Conservation (phyloP, 2,329 filamentous ascomycete species). For the Delphinella strobiligena region DNA sequence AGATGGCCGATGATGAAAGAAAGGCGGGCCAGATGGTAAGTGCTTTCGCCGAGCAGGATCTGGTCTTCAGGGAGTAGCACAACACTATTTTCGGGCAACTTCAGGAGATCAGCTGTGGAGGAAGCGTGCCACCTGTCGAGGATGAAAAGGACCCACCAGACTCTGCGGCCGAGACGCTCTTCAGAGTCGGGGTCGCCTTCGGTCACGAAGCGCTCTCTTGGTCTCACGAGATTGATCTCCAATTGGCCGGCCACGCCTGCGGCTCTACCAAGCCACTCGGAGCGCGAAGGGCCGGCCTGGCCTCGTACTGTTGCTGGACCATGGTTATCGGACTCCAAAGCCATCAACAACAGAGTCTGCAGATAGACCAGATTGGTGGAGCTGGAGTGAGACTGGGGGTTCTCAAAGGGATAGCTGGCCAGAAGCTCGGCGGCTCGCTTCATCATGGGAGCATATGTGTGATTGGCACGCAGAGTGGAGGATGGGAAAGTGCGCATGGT, state of each 20-base stretch:
- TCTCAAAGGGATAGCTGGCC: constrained; percentile 33
- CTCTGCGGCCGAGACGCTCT: constrained; percentile 48
- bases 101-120: constrained; percentile 49
- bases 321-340: constrained; percentile 52
- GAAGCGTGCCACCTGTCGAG: constrained; percentile 64
- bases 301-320: constrained; percentile 35
- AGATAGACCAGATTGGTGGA: constrained; percentile 44
- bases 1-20: constrained; percentile 46
- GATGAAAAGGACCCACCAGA: constrained; percentile 62
- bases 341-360: constrained; percentile 54
- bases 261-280: constrained; percentile 50
- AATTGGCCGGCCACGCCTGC: constrained; percentile 54
- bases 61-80: constrained; percentile 49
- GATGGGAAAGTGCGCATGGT: constrained; percentile 44
- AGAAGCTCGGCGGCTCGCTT: constrained; percentile 33
- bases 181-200: constrained; percentile 47
- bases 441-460: constrained; percentile 22
- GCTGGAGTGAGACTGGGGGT: constrained; percentile 26
- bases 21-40: constrained; percentile 55
- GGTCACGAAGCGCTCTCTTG: constrained; percentile 25
- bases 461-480: constrained; percentile 23
- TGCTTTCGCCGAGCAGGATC: constrained; percentile 47
- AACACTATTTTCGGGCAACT: constrained; percentile 51
- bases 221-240: constrained; percentile 43
- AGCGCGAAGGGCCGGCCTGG: constrained; percentile 35